Evolutionary conservation across 495 filamentous ascomycete species (phyloP), one percentile per base, ranked within the genome.

Genomic region (Aspergillus panamensis): DNA sequence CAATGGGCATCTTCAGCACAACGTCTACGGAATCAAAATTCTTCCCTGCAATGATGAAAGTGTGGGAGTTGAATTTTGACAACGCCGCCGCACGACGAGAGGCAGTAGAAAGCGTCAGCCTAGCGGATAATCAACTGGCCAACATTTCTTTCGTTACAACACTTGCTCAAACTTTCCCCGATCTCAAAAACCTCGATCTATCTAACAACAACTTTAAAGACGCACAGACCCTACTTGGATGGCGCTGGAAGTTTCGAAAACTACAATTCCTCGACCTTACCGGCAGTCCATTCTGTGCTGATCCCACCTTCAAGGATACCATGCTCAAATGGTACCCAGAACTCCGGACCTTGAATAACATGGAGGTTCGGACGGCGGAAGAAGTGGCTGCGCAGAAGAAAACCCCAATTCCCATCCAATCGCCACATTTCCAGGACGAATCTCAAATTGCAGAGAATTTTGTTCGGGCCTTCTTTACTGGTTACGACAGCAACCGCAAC

Each of bases 1-100:
- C 80, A 20, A 85, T 89, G 76, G 89, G 91, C 20, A 84, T 92
- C 35, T 96, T 96, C 72, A 78, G 83, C 57, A 80, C 75, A 45
- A 80, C 77, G 29, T 82, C 84, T 2, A 86, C 83, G n/a, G 84
- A 87, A 29, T 84, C 86, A 48, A 97, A 96, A 66, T 86, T 96
- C 57, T 96, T 97, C 73, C 88, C 88, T 37, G 92, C 87, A 3
- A 76, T 97, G 31, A 91, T 97, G 87, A 84, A 83, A 54, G 80
- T 96, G 33, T 89, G 87, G 67, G 86, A 90, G 32, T 72, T 81
- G 62, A 77, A 84, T 29, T 94, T 94, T 73, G 81, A 81, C 58
- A 84, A 73, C 29, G 49, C 80, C 5, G 72, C 86, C 16, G 79
- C 84, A 31, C 90, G 90, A 66, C 80, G 82, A 25, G 84, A 91